These are phyloP conservation scores for Meyerozyma smithsonii DNA, from an alignment of 1,139 yeast species.

Conservation along the genomic window DNA sequence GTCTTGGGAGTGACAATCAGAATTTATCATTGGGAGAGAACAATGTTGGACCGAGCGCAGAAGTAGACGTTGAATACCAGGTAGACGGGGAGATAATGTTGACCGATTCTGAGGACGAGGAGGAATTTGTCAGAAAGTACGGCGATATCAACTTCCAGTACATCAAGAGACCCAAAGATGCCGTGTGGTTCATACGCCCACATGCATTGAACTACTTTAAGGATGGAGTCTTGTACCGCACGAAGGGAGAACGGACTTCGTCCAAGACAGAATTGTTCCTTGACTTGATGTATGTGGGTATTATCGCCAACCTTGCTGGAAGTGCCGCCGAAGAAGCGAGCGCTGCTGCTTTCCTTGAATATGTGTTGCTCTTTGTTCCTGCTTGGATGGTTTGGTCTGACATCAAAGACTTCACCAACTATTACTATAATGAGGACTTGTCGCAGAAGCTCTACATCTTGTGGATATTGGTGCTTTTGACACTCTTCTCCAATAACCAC, in stretches of 20 bases:
- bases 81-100: slow-evolving; percentile 6
- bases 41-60: neutral
- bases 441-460: slow-evolving; percentile 49
- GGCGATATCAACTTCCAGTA: slow-evolving; percentile 49
- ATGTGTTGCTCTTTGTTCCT: slow-evolving; percentile 50
- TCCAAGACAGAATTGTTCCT: slow-evolving; percentile 54
- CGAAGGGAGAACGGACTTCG: slow-evolving; percentile 50
- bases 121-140: slow-evolving; percentile 44
- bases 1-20: neutral
- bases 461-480: slow-evolving; percentile 50
- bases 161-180: slow-evolving; percentile 39
- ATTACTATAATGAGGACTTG: slow-evolving; percentile 59
- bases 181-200: slow-evolving; percentile 49
- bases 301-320: slow-evolving; percentile 57
- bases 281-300: slow-evolving; percentile 62
- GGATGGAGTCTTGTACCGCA: slow-evolving; percentile 52
- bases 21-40: neutral
- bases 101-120: slow-evolving; percentile 37
- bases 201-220: slow-evolving; percentile 60
- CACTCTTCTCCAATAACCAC: slow-evolving; percentile 51
- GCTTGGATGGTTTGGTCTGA: slow-evolving; percentile 65
- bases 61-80: neutral
- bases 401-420: slow-evolving; percentile 60
- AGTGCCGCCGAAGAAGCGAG: slow-evolving; percentile 48
- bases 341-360: slow-evolving; percentile 45